Evolutionary conservation across 2,329 filamentous ascomycete genomes (phyloP), one percentile per base, ranked within the genome.

Genomic region (Biscogniauxia mediterranea): DNA sequence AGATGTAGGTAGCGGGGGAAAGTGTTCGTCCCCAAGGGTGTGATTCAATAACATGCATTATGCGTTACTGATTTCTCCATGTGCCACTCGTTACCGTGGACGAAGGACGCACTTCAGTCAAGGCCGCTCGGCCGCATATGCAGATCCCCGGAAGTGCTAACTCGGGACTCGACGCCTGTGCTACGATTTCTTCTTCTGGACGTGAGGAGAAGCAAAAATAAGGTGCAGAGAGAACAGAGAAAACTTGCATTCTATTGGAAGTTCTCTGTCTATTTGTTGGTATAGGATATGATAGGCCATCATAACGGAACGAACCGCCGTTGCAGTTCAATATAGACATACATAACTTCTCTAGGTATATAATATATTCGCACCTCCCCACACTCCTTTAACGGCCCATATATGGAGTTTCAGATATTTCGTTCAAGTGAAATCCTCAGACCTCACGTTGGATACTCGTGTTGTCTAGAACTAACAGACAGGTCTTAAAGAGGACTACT

Each of bases 161-260:
- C 50, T 62, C 63, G 63, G 64, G 62, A 61, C 59, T 53, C 61
- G 21, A 52, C 52, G 59, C 58, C 54, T 52, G 59, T 58, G 56
- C 59, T 54, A 42, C 52, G 25, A 60, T 59, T 58, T 55, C 63
- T 61, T 58, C 55, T 65, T 70, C 59, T 55, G 67, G 64, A 55
- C 51, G 57, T 64, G 64, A 66, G 64, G 62, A 66, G 63, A 49
- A 56, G 17, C 13, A 15, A 46, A 46, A 46, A 46, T 23, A 23
- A 23, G 23, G 38, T 32, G 28, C 11, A 23, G n/a, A 55, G 53
- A 38, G 54, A 32, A 54, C 59, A 28, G 56, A 28, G 56, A 56
- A 57, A 63, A 54, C 59, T 56, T 60, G 60, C 55, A 61, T 65
- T 61, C 64, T 57, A 61, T 62, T 63, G 65, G 63, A 58, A 59